These are phyloP conservation scores for Boletellus sp. DNA, from an alignment of 768 basidiomycete species.

Conservation along the genomic window DNA sequence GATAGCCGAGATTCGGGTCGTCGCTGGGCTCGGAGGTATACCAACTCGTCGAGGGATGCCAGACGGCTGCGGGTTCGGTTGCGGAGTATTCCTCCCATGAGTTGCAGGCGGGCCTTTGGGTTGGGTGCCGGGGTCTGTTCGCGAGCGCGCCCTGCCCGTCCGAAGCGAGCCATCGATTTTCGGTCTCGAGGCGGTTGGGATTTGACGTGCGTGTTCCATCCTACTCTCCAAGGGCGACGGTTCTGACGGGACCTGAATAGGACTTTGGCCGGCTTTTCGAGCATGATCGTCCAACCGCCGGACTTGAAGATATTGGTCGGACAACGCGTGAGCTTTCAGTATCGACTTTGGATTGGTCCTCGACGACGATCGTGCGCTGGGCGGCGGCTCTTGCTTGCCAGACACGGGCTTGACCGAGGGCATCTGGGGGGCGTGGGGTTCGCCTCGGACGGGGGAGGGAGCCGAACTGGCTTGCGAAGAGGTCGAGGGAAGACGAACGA, in stretches of 20 bases:
- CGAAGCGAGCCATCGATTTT: conserved; percentile 14
- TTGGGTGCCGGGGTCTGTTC: conserved; percentile 26
- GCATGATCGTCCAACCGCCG: conserved; percentile 13
- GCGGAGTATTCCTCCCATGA: conserved; percentile 7
- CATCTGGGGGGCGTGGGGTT: background rate
- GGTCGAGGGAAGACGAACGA: conserved; percentile 17
- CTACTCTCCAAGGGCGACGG: background rate
- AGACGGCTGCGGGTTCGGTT: conserved; percentile 13
- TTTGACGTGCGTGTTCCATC: conserved; percentile 7
- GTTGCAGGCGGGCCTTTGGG: conserved; percentile 9
- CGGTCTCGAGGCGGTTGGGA: conserved; percentile 1
- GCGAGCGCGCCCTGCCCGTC: conserved; percentile 26
- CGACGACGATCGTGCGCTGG: conserved; percentile 20
- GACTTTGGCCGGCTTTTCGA: conserved; percentile 13
- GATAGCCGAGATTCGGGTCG: conserved; percentile 9
- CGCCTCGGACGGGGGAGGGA: conserved; percentile 8
- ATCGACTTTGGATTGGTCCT: conserved; percentile 33
- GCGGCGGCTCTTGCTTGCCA: conserved; percentile 6
- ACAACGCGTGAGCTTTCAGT: conserved; percentile 19
- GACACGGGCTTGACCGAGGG: background rate
- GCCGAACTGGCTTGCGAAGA: conserved; percentile 18
- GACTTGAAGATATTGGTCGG: conserved; percentile 18
- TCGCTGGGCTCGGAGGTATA: conserved; percentile 13
- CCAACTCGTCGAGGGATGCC: conserved; percentile 27
- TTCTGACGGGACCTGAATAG: conserved; percentile 9